These are phyloP conservation scores for Beauveria caledonica DNA, from an alignment of 2,329 filamentous ascomycete genomes.

Conservation along the genomic window DNA sequence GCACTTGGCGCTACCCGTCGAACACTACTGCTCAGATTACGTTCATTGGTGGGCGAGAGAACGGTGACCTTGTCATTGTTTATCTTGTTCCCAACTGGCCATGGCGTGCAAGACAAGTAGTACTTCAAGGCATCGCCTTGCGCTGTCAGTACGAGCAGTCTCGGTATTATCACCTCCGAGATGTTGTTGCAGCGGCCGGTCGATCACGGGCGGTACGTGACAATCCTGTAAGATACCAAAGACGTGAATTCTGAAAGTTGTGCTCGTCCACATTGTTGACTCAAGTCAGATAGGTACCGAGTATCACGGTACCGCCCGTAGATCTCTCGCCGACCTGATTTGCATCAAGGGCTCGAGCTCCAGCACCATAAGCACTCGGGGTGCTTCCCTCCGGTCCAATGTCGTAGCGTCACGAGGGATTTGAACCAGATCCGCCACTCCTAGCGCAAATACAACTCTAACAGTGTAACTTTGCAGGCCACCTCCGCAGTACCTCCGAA, in stretches of 20 bases:
- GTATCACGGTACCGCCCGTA: neutral
- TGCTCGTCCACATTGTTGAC: neutral
- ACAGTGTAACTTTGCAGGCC: neutral
- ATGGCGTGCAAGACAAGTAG: neutral
- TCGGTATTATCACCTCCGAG: neutral
- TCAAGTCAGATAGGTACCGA: neutral
- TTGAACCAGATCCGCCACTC: conserved; percentile 10
- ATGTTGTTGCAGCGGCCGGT: neutral
- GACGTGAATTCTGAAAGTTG: neutral
- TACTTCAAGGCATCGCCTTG: neutral
- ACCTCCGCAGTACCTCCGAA: conserved; percentile 8
- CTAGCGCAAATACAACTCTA: neutral
- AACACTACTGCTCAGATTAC: too few species aligned
- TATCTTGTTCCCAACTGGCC: neutral
- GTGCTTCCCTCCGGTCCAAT: neutral
- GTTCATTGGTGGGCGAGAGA: neutral
- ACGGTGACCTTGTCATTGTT: neutral
- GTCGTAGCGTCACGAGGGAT: conserved; percentile 7
- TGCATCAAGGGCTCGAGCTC: conserved; percentile 7
- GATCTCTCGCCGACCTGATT: neutral
- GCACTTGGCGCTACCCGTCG: neutral
- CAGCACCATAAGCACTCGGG: neutral
- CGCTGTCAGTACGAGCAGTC: neutral
- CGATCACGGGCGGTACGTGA: too few species aligned
- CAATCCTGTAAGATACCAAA: neutral